Evolutionary conservation across 176 grass and related monocot species (phyloP).

Genomic region (Avena sativa): DNA sequence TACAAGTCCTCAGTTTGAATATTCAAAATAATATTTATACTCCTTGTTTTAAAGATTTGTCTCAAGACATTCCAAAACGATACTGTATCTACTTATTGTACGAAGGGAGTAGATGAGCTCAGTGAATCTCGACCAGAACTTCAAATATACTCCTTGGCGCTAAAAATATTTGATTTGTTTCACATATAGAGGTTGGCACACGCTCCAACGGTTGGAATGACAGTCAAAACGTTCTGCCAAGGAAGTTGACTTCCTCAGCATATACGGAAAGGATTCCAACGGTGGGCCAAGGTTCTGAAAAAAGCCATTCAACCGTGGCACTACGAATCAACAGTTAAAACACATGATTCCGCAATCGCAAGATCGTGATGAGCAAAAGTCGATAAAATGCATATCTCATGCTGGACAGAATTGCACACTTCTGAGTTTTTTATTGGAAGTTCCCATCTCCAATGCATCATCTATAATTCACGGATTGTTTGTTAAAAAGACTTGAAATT

Average conservation of each 20-base stretch:
- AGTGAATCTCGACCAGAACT: too few relatives aligned
- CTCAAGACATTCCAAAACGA: too few relatives aligned
- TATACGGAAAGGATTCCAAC: neutral
- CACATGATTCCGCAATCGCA: neutral
- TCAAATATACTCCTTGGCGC: neutral
- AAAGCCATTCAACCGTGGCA: neutral
- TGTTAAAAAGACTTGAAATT: neutral
- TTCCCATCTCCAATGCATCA: neutral
- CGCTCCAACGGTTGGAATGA: slow-evolving; percentile 25
- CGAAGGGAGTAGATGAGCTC: too few relatives aligned
- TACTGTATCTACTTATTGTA: too few relatives aligned
- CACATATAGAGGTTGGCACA: neutral
- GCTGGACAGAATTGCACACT: neutral
- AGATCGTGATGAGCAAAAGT: neutral
- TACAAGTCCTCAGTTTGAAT: too few relatives aligned
- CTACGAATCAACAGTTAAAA: neutral
- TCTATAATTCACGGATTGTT: neutral
- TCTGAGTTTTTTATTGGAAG: too few relatives aligned
- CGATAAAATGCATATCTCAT: neutral
- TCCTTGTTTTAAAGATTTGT: too few relatives aligned
- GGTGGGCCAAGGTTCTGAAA: neutral
- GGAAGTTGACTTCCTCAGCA: neutral
- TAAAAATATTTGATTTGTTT: slow-evolving; percentile 8
- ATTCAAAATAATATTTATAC: too few relatives aligned
- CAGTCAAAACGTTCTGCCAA: neutral